Conservation (phyloP, 169 alveolate genomes). For the Pseudocohnilembus persalinus region DNA sequence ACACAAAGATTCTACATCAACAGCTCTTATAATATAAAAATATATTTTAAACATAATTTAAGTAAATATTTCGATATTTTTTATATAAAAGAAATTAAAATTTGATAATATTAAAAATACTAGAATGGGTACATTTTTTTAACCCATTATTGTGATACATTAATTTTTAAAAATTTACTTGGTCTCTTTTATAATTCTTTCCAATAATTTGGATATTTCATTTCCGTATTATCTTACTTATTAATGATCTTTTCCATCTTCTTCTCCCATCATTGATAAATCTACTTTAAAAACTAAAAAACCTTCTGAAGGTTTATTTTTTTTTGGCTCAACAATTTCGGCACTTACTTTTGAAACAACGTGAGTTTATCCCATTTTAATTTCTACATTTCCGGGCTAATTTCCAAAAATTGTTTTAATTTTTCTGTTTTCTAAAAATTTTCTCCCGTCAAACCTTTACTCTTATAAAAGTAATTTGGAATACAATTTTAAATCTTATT, state of each 20-base stretch:
- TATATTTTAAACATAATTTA: too few species aligned
- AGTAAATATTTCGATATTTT: conserved; percentile 10
- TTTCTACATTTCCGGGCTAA: conserved; percentile 42
- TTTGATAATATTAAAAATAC: not conserved
- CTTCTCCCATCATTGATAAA: conserved; percentile 32
- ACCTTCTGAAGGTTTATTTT: conserved; percentile 38
- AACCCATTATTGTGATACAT: too few species aligned
- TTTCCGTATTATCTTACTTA: conserved; percentile 24
- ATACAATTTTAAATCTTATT: conserved; percentile 19
- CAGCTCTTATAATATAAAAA: conserved; percentile 42
- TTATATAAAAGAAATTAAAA: not conserved
- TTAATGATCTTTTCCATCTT: not conserved
- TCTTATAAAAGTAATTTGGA: conserved; percentile 11
- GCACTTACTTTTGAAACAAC: conserved; percentile 31
- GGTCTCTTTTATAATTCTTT: conserved; percentile 42
- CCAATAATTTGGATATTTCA: conserved; percentile 43
- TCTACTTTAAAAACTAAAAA: conserved; percentile 35
- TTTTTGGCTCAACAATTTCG: conserved; percentile 33
- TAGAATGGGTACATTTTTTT: too few species aligned
- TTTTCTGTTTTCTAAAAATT: conserved; percentile 31
- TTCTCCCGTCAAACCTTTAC: conserved; percentile 44
- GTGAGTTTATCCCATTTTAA: conserved; percentile 36
- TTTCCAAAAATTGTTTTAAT: conserved; percentile 29
- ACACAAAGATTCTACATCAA: conserved; percentile 69
- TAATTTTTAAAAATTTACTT: too few species aligned